A percentile compares a stretch with the other conserved stretches of the same genome.
Conservation (phyloP, 495 filamentous ascomycete genomes). For the Parachaetomium inaequale region DNA sequence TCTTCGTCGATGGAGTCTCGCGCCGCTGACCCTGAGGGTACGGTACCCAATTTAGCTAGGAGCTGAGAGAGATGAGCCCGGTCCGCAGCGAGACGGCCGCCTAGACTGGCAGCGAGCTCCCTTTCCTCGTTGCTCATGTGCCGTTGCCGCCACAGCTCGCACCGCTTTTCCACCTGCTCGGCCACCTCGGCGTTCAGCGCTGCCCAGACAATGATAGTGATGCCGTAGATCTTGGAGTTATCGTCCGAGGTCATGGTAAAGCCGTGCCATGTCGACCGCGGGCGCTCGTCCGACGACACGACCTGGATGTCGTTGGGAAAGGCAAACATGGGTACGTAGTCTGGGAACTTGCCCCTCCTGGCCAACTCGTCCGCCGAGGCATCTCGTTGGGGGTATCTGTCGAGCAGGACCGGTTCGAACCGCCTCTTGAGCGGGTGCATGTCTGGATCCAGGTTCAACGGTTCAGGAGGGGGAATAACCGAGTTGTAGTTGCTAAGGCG, state of each 20-base stretch:
- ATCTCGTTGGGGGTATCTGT: constrained; percentile 83
- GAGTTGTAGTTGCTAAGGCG: constrained; percentile 97
- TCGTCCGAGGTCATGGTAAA: constrained; percentile 97
- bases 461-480: constrained; percentile 90
- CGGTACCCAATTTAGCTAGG: constrained; percentile 73
- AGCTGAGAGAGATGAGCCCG: constrained; percentile 85
- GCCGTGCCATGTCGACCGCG: constrained; percentile 94
- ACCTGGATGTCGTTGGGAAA: constrained; percentile 98
- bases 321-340: constrained; percentile 98
- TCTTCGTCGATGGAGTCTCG: constrained; percentile 86
- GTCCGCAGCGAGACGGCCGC: constrained; percentile 84
- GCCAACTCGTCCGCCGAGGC: constrained; percentile 73
- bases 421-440: constrained; percentile 93
- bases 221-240: constrained; percentile 85
- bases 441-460: constrained; percentile 79
- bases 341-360: constrained; percentile 83
- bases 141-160: constrained; percentile 87
- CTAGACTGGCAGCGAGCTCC: constrained; percentile 88
- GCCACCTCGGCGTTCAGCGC: constrained; percentile 77
- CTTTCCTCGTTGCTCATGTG: constrained; percentile 97
- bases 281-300: constrained; percentile 89
- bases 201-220: constrained; percentile 90
- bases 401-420: constrained; percentile 90
- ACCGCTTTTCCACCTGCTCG: constrained; percentile 83
- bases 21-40: constrained; percentile 72